phyloP scores from a whole-genome alignment of 495 filamentous ascomycete species.

The Sordaria brevicollis region DNA sequence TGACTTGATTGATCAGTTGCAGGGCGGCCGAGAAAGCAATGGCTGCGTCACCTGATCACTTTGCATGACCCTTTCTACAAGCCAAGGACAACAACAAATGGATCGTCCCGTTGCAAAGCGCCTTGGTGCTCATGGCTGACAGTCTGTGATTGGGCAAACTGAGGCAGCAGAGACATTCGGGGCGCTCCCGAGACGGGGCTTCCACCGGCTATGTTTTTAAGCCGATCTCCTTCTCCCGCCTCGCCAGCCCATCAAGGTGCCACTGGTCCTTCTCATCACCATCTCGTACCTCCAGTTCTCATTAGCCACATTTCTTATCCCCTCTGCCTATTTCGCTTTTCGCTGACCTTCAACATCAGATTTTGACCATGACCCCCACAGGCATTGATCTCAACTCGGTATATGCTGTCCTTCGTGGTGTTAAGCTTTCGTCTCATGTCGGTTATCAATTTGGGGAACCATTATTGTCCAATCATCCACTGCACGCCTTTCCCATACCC shows the following conservation, averaged over 20 bases:
- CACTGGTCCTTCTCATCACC: neutral
- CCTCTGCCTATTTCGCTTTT: neutral
- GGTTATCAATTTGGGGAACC: neutral
- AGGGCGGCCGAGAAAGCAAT: neutral
- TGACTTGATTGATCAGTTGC: neutral
- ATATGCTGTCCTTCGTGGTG: neutral
- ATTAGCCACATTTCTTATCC: neutral
- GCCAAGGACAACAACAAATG: neutral
- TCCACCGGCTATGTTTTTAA: neutral
- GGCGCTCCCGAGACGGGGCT: neutral
- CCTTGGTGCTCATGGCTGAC: neutral
- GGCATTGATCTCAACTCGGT: neutral
- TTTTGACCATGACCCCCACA: neutral
- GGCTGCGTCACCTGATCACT: constrained; percentile 21
- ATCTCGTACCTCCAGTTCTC: neutral
- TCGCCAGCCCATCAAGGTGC: neutral
- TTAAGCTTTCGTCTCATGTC: neutral
- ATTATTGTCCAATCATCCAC: neutral
- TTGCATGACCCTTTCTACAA: constrained; percentile 12
- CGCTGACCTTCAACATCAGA: neutral
- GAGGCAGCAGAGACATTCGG: neutral
- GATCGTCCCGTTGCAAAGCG: neutral
- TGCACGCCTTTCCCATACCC: neutral
- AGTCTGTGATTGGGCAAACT: constrained; percentile 7
- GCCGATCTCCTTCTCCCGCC: neutral